Percentiles rank a stretch among this genome's conserved stretches.
Evolutionary conservation across 2,329 filamentous ascomycete species (phyloP).

Genomic region (Thermothelomyces thermophilus): DNA sequence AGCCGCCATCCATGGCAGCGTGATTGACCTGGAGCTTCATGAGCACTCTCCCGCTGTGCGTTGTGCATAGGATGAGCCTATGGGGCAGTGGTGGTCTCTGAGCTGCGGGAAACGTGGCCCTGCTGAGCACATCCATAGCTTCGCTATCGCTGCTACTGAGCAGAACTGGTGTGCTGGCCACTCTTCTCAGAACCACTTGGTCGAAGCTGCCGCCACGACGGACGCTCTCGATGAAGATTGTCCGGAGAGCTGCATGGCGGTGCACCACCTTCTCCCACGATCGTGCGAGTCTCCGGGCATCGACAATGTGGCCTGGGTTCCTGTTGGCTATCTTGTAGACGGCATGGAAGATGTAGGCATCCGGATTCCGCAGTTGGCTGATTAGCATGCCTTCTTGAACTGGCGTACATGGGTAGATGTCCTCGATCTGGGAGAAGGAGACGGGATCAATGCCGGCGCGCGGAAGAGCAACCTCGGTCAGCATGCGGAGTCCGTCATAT

Average conservation of each 20-base stretch:
- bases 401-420: conserved; percentile 24
- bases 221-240: conserved; percentile 23
- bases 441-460: conserved; percentile 15
- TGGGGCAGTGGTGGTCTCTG: conserved; percentile 18
- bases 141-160: conserved; percentile 13
- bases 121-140: conserved; percentile 10
- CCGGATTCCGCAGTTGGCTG: conserved; percentile 22
- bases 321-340: conserved; percentile 16
- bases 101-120: conserved; percentile 5
- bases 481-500: conserved; percentile 19
- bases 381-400: conserved; percentile 25
- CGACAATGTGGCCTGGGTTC: neutral
- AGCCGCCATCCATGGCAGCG: conserved; percentile 23
- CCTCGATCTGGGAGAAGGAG: conserved; percentile 15
- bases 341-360: conserved; percentile 22
- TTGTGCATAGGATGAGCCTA: conserved; percentile 19
- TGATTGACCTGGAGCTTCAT: conserved; percentile 24
- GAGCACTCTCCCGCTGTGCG: conserved; percentile 12
- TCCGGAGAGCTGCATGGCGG: conserved; percentile 22
- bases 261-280: conserved; percentile 21
- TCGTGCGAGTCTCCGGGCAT: conserved; percentile 8
- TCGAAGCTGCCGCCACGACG: conserved; percentile 20
- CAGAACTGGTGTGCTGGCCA: conserved; percentile 11
- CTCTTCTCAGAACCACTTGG: conserved; percentile 20
- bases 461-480: conserved; percentile 16